Percentiles rank a stretch among this genome's conserved stretches.
These are phyloP conservation scores for Penicillium pulvis DNA, from an alignment of 495 filamentous ascomycete genomes.

Conservation along the genomic window DNA sequence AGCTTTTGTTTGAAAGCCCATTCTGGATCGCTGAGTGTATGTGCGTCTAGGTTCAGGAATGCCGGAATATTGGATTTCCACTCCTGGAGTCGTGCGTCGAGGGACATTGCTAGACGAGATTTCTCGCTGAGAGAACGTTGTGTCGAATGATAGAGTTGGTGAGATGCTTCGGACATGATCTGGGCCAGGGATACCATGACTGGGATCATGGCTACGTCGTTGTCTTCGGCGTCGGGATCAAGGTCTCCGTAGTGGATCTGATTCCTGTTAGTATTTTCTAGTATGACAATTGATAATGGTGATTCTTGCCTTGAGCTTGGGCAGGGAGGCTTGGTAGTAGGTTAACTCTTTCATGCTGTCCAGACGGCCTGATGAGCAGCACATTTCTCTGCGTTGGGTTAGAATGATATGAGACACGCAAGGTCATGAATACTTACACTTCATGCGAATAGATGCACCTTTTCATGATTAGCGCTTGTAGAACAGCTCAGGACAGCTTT, in stretches of 20 bases:
- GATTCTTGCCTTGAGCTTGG: conserved; percentile 21
- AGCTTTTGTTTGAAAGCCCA: conserved; percentile 35
- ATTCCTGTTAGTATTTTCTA: neutral
- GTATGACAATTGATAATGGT: neutral
- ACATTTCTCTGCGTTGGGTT: conserved; percentile 24
- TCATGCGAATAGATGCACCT: conserved; percentile 17
- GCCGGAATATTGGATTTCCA: conserved; percentile 26
- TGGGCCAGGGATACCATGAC: conserved; percentile 29
- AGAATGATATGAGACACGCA: conserved; percentile 1
- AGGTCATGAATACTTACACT: neutral
- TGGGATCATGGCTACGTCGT: conserved; percentile 32
- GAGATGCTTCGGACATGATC: conserved; percentile 33
- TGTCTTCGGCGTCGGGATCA: conserved; percentile 28
- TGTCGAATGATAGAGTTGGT: conserved; percentile 30
- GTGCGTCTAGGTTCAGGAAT: conserved; percentile 22
- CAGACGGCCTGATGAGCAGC: conserved; percentile 31
- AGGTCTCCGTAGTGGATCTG: conserved; percentile 8
- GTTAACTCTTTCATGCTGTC: conserved; percentile 33
- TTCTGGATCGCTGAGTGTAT: conserved; percentile 27
- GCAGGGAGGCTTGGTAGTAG: conserved; percentile 29
- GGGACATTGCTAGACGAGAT: conserved; percentile 26
- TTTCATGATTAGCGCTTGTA: neutral
- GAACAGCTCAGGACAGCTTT: neutral
- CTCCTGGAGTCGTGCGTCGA: conserved; percentile 19
- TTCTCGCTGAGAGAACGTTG: conserved; percentile 22